A percentile compares a stretch with the other conserved stretches of the same genome.
Conservation (phyloP, 2,329 filamentous ascomycete species). For the Ophiocordyceps unilateralis region DNA sequence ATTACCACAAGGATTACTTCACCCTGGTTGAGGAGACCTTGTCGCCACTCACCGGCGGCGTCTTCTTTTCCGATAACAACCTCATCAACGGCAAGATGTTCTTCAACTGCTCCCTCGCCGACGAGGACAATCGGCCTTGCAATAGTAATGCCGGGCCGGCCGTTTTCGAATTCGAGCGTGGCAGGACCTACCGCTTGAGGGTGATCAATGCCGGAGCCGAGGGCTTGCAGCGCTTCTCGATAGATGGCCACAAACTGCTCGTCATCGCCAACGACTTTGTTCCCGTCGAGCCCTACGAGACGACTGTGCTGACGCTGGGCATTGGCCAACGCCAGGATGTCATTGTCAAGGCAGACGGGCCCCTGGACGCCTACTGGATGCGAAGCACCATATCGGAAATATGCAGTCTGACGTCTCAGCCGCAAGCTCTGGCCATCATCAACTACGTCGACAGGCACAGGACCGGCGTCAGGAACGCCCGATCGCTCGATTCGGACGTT, state of each 20-base stretch:
- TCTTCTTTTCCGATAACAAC: conserved; percentile 34
- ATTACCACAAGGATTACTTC: conserved; percentile 39
- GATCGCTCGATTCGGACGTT: neutral
- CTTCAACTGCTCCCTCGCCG: conserved; percentile 27
- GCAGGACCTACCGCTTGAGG: conserved; percentile 40
- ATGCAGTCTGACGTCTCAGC: conserved; percentile 30
- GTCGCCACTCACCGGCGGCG: conserved; percentile 14
- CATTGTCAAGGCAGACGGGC: conserved; percentile 29
- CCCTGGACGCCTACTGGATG: conserved; percentile 38
- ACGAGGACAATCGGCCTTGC: conserved; percentile 24
- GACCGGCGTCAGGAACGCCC: neutral
- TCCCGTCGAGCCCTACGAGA: conserved; percentile 42
- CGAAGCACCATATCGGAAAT: conserved; percentile 29
- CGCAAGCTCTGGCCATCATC: conserved; percentile 39
- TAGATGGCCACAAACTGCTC: conserved; percentile 40
- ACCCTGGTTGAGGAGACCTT: conserved; percentile 28
- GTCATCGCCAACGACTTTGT: conserved; percentile 51
- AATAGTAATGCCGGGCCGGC: conserved; percentile 28
- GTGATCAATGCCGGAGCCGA: conserved; percentile 40
- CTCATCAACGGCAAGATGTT: conserved; percentile 46
- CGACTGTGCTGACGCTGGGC: conserved; percentile 41
- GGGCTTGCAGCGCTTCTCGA: conserved; percentile 36
- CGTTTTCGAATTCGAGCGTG: conserved; percentile 31
- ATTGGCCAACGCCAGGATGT: conserved; percentile 34
- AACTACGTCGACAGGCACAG: conserved; percentile 28